Conservation (phyloP, 768 basidiomycete genomes). For the Gyrodon lividus region DNA sequence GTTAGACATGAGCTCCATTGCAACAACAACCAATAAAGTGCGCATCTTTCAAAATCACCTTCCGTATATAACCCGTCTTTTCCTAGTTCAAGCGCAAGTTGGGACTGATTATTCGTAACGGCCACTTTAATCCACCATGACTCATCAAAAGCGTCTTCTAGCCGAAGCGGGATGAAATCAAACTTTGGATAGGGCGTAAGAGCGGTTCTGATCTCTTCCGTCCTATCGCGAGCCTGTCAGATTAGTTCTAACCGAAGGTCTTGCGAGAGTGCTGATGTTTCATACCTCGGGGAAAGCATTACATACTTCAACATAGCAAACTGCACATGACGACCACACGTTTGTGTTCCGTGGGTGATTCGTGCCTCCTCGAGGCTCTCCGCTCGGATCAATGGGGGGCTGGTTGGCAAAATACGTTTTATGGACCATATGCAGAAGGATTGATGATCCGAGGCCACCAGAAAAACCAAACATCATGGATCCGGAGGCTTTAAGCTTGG, state of each 20-base stretch:
- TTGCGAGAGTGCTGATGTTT: constrained; percentile 7
- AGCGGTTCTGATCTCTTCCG: constrained; percentile 46
- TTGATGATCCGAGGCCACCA: constrained; percentile 76
- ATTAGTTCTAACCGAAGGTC: constrained; percentile 8
- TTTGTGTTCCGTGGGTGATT: constrained; percentile 62
- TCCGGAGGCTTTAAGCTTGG: constrained; percentile 63
- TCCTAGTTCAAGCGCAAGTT: constrained; percentile 46
- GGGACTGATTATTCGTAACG: constrained; percentile 23
- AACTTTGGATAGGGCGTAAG: constrained; percentile 49
- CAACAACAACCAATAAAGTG: neutral
- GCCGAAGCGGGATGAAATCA: constrained; percentile 58
- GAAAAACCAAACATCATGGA: constrained; percentile 70
- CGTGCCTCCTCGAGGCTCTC: constrained; percentile 50
- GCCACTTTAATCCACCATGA: constrained; percentile 62
- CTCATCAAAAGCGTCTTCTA: constrained; percentile 74
- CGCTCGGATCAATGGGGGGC: constrained; percentile 25
- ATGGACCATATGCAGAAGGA: constrained; percentile 67
- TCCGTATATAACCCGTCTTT: constrained; percentile 48
- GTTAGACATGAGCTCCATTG: constrained; percentile 2
- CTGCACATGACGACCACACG: constrained; percentile 60
- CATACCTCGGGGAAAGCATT: constrained; percentile 61
- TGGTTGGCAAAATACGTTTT: constrained; percentile 50
- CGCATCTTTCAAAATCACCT: constrained; percentile 14
- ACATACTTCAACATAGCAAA: constrained; percentile 72
- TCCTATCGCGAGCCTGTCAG: constrained; percentile 53